phyloP scores from a whole-genome alignment of 176 grass and related monocot species.

The barley (Hordeum vulgare) region DNA sequence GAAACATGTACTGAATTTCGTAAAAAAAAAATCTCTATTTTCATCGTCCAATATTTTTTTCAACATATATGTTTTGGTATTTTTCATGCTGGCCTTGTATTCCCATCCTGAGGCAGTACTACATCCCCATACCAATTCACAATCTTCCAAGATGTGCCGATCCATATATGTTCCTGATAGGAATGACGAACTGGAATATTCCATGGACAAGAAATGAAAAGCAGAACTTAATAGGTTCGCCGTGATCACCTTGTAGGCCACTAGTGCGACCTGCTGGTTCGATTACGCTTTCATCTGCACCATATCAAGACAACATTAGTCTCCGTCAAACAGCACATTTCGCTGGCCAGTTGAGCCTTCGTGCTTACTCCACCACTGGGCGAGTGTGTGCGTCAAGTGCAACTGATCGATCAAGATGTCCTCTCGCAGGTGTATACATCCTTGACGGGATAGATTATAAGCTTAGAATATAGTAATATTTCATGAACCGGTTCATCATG shows the following conservation, averaged over 20 bases:
- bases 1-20: too few relatives aligned
- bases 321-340: slow-evolving; percentile 16
- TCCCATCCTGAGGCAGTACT: too few relatives aligned
- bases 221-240: neutral
- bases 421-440: neutral
- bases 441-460: neutral
- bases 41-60: too few relatives aligned
- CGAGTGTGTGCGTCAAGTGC: neutral
- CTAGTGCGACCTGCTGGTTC: slow-evolving; percentile 11
- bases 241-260: slow-evolving; percentile 9
- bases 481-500: neutral
- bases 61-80: too few relatives aligned
- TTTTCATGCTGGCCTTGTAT: too few relatives aligned
- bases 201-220: neutral
- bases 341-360: slow-evolving; percentile 7
- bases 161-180: neutral
- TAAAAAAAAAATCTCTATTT: too few relatives aligned
- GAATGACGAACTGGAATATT: neutral
- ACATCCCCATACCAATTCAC: neutral
- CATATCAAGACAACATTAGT: slow-evolving; percentile 33
- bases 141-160: neutral
- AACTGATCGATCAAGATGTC: slow-evolving; percentile 34
- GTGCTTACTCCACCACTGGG: neutral
- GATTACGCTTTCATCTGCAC: slow-evolving; percentile 5
- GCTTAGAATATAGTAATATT: slow-evolving; percentile 2